Base-by-base conservation (phyloP, 164 flowering plant species). In the Annona cherimola region DNA sequence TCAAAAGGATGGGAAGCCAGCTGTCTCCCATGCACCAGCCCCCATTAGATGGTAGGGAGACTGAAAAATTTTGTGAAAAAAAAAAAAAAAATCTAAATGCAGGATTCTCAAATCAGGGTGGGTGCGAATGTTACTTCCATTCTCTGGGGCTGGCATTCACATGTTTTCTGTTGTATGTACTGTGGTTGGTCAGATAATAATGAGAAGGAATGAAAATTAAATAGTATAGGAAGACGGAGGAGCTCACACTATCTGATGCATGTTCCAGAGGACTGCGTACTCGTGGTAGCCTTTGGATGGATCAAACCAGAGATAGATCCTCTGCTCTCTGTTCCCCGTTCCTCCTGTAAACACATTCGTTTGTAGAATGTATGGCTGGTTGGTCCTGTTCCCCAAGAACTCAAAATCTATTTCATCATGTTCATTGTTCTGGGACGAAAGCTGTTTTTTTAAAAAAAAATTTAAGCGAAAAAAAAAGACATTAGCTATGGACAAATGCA, bases 371-470 rank as follows among this genome's bases (percentile, higher is more conserved):
- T 88, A 88, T 2, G 97, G 97, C 78, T 92, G 89, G 8, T 90
- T 92, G 0, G 84, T 85, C 55, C 90, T 81, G 87, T 89, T 92
- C 16, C 95, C 97, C 82, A 92, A 69, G 82, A 90, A 90, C 85
- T 92, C 95, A 73, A 87, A 90, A 75, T 92, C 95, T 72, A 90
- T 89, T 79, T 92, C 97, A 66, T 92, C 97, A 39, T 90, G 93
- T 83, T 88, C 92, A 1, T 83, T 66, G 82, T 79, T 84, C 75
- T 86, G 84, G 0, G 95, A 89, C 9, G 97, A 89, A 42, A 90
- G 77, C 97, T 89, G 83, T 42, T 26, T 26, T 26, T 26, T 26
- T 26, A 26, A 26, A 74, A 16, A 41, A 3, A 42, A 44, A 41
- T 7, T 4, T 1, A 54, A 4, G 41, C 2, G 35, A n/a, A 3